phyloP scores from a whole-genome alignment of 2,329 filamentous ascomycete genomes.

The Fusarium compactum region DNA sequence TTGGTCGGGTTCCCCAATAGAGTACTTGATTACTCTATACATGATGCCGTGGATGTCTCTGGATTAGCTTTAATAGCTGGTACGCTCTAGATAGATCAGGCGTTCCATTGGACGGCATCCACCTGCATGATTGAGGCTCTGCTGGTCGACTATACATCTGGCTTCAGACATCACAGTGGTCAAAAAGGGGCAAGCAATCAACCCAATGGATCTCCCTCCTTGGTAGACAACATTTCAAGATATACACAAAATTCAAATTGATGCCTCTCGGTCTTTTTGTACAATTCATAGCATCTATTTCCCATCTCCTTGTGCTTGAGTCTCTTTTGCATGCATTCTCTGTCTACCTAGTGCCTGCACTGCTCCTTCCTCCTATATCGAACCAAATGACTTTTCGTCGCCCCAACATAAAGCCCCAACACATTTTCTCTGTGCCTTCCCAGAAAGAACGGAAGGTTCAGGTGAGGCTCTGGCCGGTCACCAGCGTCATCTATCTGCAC shows the following conservation, averaged over 20 bases:
- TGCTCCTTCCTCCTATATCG: neutral
- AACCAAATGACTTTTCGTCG: neutral
- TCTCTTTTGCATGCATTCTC: neutral
- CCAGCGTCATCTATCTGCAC: neutral
- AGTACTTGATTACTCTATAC: neutral
- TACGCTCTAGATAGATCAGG: neutral
- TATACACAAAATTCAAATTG: neutral
- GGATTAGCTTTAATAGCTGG: neutral
- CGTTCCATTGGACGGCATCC: neutral
- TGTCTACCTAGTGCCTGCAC: too few relatives aligned
- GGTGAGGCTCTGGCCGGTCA: fast-evolving
- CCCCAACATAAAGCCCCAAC: neutral
- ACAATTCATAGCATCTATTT: neutral
- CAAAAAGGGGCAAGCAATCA: neutral
- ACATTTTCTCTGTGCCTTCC: neutral
- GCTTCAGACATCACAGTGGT: neutral
- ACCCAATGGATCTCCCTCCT: neutral
- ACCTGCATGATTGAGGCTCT: neutral
- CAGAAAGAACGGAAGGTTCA: neutral
- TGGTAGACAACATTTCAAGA: neutral
- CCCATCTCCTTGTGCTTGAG: neutral
- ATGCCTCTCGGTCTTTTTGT: neutral
- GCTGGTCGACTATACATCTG: neutral
- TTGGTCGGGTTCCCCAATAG: neutral
- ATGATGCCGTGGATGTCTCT: neutral